These are phyloP conservation scores for Pezicula radicicola DNA, from an alignment of 2,329 filamentous ascomycete species.

Conservation along the genomic window DNA sequence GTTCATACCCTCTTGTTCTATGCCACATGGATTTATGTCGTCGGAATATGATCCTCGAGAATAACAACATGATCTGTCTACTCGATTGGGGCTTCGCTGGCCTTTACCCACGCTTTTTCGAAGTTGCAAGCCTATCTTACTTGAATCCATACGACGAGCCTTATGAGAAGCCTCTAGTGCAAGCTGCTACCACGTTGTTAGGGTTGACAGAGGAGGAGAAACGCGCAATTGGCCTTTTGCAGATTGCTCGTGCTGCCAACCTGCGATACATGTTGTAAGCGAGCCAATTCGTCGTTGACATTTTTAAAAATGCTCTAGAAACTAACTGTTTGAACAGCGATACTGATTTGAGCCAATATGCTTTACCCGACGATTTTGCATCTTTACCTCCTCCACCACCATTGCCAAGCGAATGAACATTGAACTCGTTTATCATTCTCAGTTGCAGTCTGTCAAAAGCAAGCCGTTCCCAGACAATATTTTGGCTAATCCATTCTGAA, in stretches of 20 bases:
- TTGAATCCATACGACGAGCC: slow-evolving; percentile 12
- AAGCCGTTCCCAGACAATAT: too few species aligned
- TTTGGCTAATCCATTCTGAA: too few species aligned
- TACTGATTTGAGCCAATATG: neutral
- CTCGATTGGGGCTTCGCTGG: slow-evolving; percentile 23
- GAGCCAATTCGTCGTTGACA: neutral
- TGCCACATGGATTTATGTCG: slow-evolving; percentile 24
- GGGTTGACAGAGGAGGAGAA: slow-evolving; percentile 20
- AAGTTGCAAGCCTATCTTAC: slow-evolving; percentile 17
- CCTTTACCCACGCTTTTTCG: slow-evolving; percentile 22
- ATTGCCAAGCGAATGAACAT: neutral
- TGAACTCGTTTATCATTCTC: too few species aligned
- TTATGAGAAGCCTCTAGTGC: slow-evolving; percentile 15
- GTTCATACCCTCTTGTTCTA: slow-evolving; percentile 20
- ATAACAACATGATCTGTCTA: slow-evolving; percentile 20
- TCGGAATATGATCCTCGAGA: slow-evolving; percentile 23
- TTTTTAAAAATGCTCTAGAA: neutral
- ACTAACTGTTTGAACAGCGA: neutral
- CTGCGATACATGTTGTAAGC: slow-evolving; percentile 15
- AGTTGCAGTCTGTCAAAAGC: too few species aligned
- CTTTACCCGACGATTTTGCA: neutral
- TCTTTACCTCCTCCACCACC: neutral
- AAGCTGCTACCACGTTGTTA: slow-evolving; percentile 9
- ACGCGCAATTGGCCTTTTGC: slow-evolving; percentile 15
- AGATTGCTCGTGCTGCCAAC: slow-evolving; percentile 11